These are phyloP conservation scores for Chernovozyma sophiae-reginae DNA, from an alignment of 1,139 yeast genomes.

Conservation along the genomic window DNA sequence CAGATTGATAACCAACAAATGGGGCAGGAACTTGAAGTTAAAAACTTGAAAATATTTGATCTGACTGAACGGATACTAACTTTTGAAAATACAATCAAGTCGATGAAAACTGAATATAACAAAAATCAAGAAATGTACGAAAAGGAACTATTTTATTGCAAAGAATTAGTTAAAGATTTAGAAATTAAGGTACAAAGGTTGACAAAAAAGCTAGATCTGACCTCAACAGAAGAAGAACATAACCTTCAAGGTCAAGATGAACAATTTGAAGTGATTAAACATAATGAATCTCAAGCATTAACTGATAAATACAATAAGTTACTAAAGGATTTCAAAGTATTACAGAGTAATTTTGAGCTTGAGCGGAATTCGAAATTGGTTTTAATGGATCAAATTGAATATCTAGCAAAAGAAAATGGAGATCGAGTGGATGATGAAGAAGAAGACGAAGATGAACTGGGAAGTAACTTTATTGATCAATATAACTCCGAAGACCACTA, in stretches of 20 bases:
- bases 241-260: neutral
- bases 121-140: constrained; percentile 25
- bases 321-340: constrained; percentile 34
- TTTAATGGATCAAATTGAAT: constrained; percentile 53
- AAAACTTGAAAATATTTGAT: constrained; percentile 15
- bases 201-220: constrained; percentile 17
- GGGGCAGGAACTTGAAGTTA: constrained; percentile 19
- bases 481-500: neutral
- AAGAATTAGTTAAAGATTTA: constrained; percentile 29
- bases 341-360: constrained; percentile 40
- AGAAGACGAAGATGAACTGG: neutral
- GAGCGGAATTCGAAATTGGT: constrained; percentile 49
- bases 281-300: constrained; percentile 6
- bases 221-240: constrained; percentile 6
- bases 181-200: constrained; percentile 26
- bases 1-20: constrained; percentile 19
- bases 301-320: constrained; percentile 28
- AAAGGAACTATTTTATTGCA: constrained; percentile 30
- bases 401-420: constrained; percentile 40
- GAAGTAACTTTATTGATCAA: neutral
- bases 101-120: constrained; percentile 18
- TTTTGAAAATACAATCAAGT: constrained; percentile 19
- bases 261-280: neutral
- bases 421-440: too few relatives aligned
- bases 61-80: constrained; percentile 16